phyloP scores from a whole-genome alignment of 441 rosid species.

The Adansonia gregorii region DNA sequence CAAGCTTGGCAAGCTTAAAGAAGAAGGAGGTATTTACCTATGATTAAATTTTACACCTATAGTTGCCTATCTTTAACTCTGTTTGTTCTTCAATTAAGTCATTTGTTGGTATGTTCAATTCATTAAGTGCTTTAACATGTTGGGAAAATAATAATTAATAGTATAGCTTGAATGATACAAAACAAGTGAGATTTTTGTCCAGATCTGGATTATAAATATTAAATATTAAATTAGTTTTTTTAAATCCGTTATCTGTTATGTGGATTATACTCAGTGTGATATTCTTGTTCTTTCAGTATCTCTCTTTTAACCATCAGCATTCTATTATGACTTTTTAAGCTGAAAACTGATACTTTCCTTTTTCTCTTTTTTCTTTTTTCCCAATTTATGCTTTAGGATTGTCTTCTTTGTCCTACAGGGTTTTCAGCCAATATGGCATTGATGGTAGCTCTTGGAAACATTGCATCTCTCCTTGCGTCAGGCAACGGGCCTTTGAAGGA shows the following conservation, averaged over 20 bases:
- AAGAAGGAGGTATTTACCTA: conserved; percentile 70
- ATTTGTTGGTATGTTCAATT: background rate
- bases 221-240: background rate
- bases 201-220: background rate
- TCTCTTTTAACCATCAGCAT: background rate
- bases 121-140: conserved; percentile 4
- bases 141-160: conserved; percentile 4
- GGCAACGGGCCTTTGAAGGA: conserved; percentile 47
- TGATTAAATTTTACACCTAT: conserved; percentile 15
- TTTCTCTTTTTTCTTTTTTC: conserved; percentile 11
- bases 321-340: conserved; percentile 17
- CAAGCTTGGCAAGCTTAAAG: conserved; percentile 80
- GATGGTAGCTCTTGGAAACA: conserved; percentile 88
- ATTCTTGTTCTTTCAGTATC: conserved; percentile 6
- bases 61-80: background rate
- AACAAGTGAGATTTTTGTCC: background rate
- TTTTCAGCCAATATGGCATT: conserved; percentile 95
- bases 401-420: conserved; percentile 98
- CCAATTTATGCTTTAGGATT: conserved; percentile 62
- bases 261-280: background rate
- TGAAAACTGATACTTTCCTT: conserved; percentile 37
- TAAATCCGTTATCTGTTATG: background rate
- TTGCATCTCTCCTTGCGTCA: conserved; percentile 63
- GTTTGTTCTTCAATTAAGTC: background rate
- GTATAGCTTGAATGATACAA: background rate